These are phyloP conservation scores for Pythium plurisporium DNA, from an alignment of 352 stramenopile genomes.

Conservation along the genomic window DNA sequence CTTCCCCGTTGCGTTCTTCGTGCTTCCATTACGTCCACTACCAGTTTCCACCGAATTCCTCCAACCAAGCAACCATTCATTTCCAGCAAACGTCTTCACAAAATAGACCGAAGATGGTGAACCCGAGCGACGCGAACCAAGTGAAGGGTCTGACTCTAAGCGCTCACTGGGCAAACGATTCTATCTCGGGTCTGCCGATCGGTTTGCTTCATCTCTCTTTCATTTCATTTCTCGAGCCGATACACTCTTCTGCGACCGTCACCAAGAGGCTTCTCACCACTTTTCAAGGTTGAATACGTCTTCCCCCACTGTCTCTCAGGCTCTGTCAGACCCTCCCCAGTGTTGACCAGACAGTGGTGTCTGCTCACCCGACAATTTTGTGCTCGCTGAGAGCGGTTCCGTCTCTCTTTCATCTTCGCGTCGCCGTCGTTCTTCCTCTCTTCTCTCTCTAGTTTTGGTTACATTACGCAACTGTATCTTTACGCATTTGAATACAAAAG, in stretches of 20 bases:
- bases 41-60: slow-evolving; percentile 20
- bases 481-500: slow-evolving; percentile 7
- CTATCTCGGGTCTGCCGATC: too few species aligned
- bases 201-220: too few species aligned
- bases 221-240: too few species aligned
- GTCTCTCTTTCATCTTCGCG: background rate
- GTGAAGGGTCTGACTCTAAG: background rate
- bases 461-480: slow-evolving; percentile 14
- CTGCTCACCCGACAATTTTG: background rate
- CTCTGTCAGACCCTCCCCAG: background rate
- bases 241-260: too few species aligned
- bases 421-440: background rate
- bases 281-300: too few species aligned
- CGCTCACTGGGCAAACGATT: too few species aligned
- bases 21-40: background rate
- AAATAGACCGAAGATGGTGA: slow-evolving; percentile 14
- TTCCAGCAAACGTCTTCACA: slow-evolving; percentile 8
- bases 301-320: too few species aligned
- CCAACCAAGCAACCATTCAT: slow-evolving; percentile 26
- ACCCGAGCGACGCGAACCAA: background rate
- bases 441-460: slow-evolving; percentile 6
- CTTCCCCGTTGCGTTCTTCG: slow-evolving; percentile 18
- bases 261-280: too few species aligned
- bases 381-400: slow-evolving; percentile 1
- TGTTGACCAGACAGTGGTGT: background rate